Percentiles rank a stretch among this genome's conserved stretches.
Evolutionary conservation across 768 basidiomycete genomes (phyloP).

Genomic region (Naganishia friedmannii): DNA sequence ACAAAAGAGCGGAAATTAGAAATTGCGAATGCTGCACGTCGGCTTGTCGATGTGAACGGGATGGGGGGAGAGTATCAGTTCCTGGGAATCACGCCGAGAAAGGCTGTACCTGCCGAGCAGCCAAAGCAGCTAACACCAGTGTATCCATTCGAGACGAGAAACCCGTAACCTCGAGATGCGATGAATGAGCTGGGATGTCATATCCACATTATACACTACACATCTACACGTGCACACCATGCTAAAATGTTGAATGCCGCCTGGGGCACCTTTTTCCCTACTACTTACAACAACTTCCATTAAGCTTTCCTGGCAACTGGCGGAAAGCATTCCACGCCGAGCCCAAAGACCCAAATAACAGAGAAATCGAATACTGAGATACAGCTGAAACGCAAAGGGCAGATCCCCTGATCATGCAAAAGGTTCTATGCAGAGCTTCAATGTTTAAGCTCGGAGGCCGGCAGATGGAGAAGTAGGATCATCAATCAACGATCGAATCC

Average conservation of each 20-base stretch:
- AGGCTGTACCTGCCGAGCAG: background rate
- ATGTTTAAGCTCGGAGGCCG: constrained; percentile 1
- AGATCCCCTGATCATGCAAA: background rate
- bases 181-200: background rate
- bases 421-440: background rate
- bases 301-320: background rate
- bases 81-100: constrained; percentile 59
- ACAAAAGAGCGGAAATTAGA: constrained; percentile 56
- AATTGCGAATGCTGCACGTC: constrained; percentile 62
- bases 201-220: background rate
- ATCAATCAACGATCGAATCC: constrained; percentile 39
- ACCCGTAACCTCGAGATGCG: background rate
- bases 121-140: background rate
- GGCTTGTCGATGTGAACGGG: constrained; percentile 71
- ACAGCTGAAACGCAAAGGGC: background rate
- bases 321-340: constrained; percentile 4
- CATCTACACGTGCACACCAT: background rate
- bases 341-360: background rate
- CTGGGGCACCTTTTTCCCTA: background rate
- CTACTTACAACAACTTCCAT: constrained; percentile 16
- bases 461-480: constrained; percentile 28
- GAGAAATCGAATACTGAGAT: constrained; percentile 23
- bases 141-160: constrained; percentile 12
- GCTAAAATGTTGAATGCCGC: constrained; percentile 1
- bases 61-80: constrained; percentile 90